Evolutionary conservation across 2,329 filamentous ascomycete genomes (phyloP), one percentile per base, ranked within the genome.

Genomic region (Fusarium sp.): DNA sequence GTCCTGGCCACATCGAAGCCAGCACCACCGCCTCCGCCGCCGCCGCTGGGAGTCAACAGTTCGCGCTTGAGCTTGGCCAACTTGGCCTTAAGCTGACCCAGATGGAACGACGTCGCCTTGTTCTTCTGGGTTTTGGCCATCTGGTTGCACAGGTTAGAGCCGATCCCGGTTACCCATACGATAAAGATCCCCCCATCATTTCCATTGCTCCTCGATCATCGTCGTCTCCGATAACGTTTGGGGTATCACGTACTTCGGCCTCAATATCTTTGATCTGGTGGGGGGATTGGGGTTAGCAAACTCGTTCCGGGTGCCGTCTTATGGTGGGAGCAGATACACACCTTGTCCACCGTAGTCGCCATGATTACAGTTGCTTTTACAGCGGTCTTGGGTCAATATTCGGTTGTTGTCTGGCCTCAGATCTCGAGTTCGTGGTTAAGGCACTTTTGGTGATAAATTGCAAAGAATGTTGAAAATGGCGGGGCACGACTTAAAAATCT

Each of bases 101-200:
- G 84, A 87, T 97, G 94, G 80, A 90, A 97, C 47, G 93, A 94
- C 14, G 94, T 97, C 53, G 91, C 92, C 84, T 97, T 97, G 82
- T 97, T 97, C 84, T 97, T 97, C 81, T 98, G 94, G 76, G 94
- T 97, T 82, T 88, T 88, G 84, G 94, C 93, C 95, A 97, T 97
- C 90, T 95, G 70, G 73, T 60, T 47, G 50, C 47, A 51, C 42
- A 56, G 39, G 68, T 63, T 69, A 73, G 66, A 70, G 59, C 42
- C 56, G 31, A 23, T 52, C 37, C 40, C 35, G 50, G 31, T 40
- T 27, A 47, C 50, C 21, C 31, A 43, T 35, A 48, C 36, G 35
- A 61, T 33, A 49, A 36, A 46, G 27, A 18, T 18, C 37, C 50
- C 40, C 37, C 58, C 40, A 39, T 56, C 25, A 25, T 58, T 27